Base-by-base conservation (phyloP, 1,284 basidiomycete species). In the Leccinum angustisporum region DNA sequence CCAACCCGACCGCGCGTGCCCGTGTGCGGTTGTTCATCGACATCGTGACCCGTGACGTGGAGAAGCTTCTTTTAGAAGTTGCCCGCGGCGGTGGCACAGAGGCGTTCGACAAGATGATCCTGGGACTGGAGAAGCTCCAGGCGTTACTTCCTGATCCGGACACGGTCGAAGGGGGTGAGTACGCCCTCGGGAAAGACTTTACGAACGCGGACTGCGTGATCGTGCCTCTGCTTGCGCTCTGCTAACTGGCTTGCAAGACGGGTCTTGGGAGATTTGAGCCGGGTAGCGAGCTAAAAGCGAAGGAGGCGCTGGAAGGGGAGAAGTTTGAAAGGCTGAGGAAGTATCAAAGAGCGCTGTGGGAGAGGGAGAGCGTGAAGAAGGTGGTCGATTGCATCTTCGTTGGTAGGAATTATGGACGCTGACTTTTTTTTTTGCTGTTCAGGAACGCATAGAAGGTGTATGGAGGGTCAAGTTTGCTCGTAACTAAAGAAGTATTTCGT, bases 1-100 rank as follows among this genome's bases (percentile, higher is more conserved):
- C 76, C 8, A 81, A 86, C 68, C 84, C 86, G 0, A 78, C 86
- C 30, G 68, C 72, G 9, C 82, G 84, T 18, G 87, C 87, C 1
- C 78, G 80, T 58, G 82, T 78, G 3, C 83, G 87, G 14, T 82
- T 86, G 74, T 86, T 88, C 75, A 81, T 85, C 63, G 83, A 88
- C 58, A 72, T 74, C 4, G 75, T 83, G 46, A 75, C 78, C 6
- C 72, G 62, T 31, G 72, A 77, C 0, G 8, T 69, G 8, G 55
- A 56, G 1, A 16, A 13, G 0, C 30, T 38, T 1, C 0, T 36
- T 11, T 2, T 54, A 0, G 46, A 54, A 8, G 3, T 61, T 2
- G 0, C 3, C 1, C 16, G 14, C 2, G 58, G 51, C 10, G 33
- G 8, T 21, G 43, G 27, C 5, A 11, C 50, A 0, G 62, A 36